Percentiles rank a stretch among this genome's conserved stretches.
Evolutionary conservation across 768 basidiomycete species (phyloP).

Genomic region (Rossbeevera mucosa): DNA sequence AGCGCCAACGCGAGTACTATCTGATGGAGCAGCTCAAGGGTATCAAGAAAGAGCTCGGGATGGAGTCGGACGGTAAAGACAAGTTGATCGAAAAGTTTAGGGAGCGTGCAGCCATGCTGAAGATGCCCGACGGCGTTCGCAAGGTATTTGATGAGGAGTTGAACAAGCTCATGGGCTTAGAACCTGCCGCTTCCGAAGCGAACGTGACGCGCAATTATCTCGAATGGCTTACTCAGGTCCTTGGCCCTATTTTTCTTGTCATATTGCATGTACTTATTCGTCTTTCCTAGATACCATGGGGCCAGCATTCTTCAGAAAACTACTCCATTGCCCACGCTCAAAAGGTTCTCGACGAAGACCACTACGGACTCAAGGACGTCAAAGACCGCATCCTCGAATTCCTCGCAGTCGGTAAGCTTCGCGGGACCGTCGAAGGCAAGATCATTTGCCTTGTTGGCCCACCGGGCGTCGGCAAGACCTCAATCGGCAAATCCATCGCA

Average conservation of each 20-base stretch:
- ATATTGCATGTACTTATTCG: conserved; percentile 1
- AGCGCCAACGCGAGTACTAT: conserved; percentile 91
- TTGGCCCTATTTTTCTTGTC: conserved; percentile 2
- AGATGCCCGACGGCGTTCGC: conserved; percentile 84
- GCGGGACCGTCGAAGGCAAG: conserved; percentile 94
- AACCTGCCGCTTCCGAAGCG: conserved; percentile 88
- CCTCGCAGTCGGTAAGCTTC: conserved; percentile 89
- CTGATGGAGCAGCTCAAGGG: conserved; percentile 96
- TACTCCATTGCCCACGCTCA: conserved; percentile 81
- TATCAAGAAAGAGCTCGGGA: conserved; percentile 93
- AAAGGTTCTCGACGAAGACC: conserved; percentile 87
- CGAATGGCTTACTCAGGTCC: conserved; percentile 84
- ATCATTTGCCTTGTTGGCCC: conserved; percentile 96
- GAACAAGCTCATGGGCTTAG: conserved; percentile 81
- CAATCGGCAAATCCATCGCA: conserved; percentile 92
- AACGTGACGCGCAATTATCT: conserved; percentile 94
- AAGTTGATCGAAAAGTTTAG: conserved; percentile 90
- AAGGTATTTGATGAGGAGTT: conserved; percentile 98
- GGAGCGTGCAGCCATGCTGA: conserved; percentile 72
- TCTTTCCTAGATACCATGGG: conserved; percentile 83
- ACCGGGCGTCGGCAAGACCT: conserved; percentile 96
- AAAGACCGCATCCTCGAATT: conserved; percentile 95
- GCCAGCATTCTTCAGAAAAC: conserved; percentile 89
- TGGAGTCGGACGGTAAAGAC: conserved; percentile 94
- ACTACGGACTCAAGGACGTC: conserved; percentile 88